Percentiles rank a stretch among this genome's conserved stretches.
Evolutionary conservation across 805 yeast species (phyloP).

Genomic region (Blastobotrys attinorum): DNA sequence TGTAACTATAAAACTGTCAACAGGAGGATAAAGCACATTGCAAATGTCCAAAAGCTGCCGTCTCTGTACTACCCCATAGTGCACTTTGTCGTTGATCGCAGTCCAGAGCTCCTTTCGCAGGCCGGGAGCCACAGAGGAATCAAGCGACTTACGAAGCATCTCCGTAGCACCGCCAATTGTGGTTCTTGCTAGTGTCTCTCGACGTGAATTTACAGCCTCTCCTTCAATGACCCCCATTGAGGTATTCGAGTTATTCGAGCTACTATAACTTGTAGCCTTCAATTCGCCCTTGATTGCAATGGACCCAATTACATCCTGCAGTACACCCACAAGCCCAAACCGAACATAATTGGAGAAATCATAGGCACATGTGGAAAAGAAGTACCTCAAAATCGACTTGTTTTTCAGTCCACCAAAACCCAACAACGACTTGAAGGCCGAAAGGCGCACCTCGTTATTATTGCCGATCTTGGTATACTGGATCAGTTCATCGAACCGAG

Average conservation of each 20-base stretch:
- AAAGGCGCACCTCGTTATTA: slow-evolving; percentile 47
- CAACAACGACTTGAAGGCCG: slow-evolving; percentile 65
- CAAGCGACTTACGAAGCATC: slow-evolving; percentile 39
- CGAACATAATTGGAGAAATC: slow-evolving; percentile 50
- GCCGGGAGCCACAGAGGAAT: slow-evolving; percentile 39
- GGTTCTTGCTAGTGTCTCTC: slow-evolving; percentile 58
- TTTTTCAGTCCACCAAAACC: slow-evolving; percentile 73
- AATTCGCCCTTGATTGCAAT: slow-evolving; percentile 56
- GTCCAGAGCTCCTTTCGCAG: slow-evolving; percentile 60
- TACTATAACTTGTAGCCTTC: slow-evolving; percentile 5
- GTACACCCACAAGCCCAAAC: slow-evolving; percentile 38
- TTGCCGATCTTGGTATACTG: slow-evolving; percentile 42
- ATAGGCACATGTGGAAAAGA: slow-evolving; percentile 47
- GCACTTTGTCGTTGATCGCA: slow-evolving; percentile 48
- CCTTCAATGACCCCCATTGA: slow-evolving; percentile 24
- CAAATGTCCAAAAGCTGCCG: slow-evolving; percentile 57
- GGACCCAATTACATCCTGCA: slow-evolving; percentile 49
- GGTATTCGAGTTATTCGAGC: not conserved
- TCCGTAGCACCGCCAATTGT: slow-evolving; percentile 60
- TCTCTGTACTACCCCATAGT: slow-evolving; percentile 51
- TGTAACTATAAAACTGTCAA: slow-evolving; percentile 51
- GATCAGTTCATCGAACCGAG: slow-evolving; percentile 49
- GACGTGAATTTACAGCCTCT: slow-evolving; percentile 32
- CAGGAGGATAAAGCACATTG: slow-evolving; percentile 55
- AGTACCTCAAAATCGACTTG: slow-evolving; percentile 48